These are phyloP conservation scores for Penicillium sp. DNA, from an alignment of 2,329 filamentous ascomycete species.

Conservation along the genomic window DNA sequence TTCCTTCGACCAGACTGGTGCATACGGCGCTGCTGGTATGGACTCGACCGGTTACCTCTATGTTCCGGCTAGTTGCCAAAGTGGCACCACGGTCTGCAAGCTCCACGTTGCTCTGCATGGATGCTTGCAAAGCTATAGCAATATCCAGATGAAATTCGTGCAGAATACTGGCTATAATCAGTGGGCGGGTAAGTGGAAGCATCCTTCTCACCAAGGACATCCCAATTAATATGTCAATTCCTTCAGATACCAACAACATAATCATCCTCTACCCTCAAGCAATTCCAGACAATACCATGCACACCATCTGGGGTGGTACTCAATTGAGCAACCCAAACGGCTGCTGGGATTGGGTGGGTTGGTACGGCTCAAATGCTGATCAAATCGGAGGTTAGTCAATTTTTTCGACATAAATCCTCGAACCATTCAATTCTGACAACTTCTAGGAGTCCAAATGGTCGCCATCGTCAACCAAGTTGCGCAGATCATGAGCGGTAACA, in stretches of 20 bases:
- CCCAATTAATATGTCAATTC: background rate
- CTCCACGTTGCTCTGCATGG: conserved; percentile 23
- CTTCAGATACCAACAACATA: conserved; percentile 2
- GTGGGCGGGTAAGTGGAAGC: conserved; percentile 15
- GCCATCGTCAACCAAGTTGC: conserved; percentile 20
- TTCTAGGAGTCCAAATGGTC: conserved; percentile 19
- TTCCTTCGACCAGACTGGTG: conserved; percentile 16
- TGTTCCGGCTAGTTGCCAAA: conserved; percentile 13
- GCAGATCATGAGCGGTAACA: conserved; percentile 15
- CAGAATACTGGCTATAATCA: conserved; percentile 20
- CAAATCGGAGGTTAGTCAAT: conserved; percentile 12
- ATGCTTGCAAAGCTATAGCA: conserved; percentile 14
- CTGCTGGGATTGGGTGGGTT: conserved; percentile 22
- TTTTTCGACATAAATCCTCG: background rate
- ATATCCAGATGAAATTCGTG: conserved; percentile 13
- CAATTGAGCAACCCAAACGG: conserved; percentile 15
- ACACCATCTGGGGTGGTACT: conserved; percentile 12
- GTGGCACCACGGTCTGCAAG: conserved; percentile 12
- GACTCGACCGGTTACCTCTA: conserved; percentile 19
- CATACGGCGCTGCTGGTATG: conserved; percentile 20
- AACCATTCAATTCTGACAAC: background rate
- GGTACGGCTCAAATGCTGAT: conserved; percentile 18
- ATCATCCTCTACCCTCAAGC: conserved; percentile 1
- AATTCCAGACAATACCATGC: conserved; percentile 8
- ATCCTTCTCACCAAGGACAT: background rate